phyloP scores from a whole-genome alignment of 2,329 filamentous ascomycete species.

The Pseudogymnoascus sp. region DNA sequence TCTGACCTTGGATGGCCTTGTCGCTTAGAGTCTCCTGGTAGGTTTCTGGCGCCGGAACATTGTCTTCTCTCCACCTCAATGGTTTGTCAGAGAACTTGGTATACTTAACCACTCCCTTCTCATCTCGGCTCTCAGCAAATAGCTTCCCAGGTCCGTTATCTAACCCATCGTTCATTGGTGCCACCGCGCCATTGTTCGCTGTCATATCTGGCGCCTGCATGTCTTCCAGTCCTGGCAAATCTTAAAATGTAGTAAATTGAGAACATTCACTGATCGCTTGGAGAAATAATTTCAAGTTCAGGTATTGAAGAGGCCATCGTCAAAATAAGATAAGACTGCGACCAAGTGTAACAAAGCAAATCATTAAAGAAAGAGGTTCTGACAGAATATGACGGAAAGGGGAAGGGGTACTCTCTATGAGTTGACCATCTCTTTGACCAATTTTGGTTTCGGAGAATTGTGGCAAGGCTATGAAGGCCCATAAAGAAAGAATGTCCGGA shows the following conservation, averaged over 20 bases:
- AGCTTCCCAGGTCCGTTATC: neutral
- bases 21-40: neutral
- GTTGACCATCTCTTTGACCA: neutral
- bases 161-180: neutral
- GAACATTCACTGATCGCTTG: neutral
- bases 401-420: neutral
- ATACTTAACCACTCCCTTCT: neutral
- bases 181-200: neutral
- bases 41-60: neutral
- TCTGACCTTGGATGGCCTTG: neutral
- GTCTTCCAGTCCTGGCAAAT: neutral
- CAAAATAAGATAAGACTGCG: conserved; percentile 5
- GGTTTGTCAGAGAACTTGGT: neutral
- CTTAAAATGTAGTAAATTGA: neutral
- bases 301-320: neutral
- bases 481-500: conserved; percentile 4
- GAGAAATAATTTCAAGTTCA: neutral
- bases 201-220: neutral
- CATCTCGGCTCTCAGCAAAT: neutral
- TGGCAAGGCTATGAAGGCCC: neutral
- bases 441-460: neutral
- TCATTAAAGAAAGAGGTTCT: neutral
- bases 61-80: neutral
- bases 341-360: conserved; percentile 5
- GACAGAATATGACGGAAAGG: neutral